Percentiles rank a stretch among this genome's conserved stretches.
Evolutionary conservation across 1,284 basidiomycete genomes (phyloP).

Genomic region (Cryptococcus sp.): DNA sequence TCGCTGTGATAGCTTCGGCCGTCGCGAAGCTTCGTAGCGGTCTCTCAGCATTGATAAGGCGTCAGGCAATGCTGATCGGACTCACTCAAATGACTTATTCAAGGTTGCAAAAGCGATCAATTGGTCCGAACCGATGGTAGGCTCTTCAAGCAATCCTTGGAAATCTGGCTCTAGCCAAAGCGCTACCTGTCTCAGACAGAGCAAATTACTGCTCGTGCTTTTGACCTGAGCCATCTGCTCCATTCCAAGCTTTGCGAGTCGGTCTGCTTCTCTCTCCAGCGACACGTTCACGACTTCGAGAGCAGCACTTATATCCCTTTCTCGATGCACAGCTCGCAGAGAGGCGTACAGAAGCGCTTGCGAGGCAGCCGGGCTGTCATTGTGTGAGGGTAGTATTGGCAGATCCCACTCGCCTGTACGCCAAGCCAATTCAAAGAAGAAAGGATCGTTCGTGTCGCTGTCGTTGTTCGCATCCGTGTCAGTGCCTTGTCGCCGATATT

Average conservation of each 20-base stretch:
- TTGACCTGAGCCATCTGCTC: constrained; percentile 77
- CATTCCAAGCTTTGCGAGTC: constrained; percentile 66
- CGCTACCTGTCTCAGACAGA: constrained; percentile 73
- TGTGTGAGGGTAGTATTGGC: constrained; percentile 57
- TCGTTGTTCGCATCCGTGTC: background rate
- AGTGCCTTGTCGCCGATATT: constrained; percentile 1
- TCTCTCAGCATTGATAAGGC: constrained; percentile 1
- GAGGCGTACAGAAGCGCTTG: constrained; percentile 73
- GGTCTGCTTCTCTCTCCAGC: constrained; percentile 64
- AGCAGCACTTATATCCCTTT: constrained; percentile 61
- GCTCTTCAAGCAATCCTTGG: constrained; percentile 33
- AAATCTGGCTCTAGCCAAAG: constrained; percentile 32
- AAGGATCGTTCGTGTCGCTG: constrained; percentile 55
- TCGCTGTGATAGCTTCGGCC: constrained; percentile 76
- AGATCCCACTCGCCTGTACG: constrained; percentile 89
- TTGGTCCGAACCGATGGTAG: constrained; percentile 47
- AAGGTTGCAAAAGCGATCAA: constrained; percentile 56
- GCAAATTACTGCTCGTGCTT: constrained; percentile 65
- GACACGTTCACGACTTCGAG: constrained; percentile 59
- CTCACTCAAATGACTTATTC: constrained; percentile 21
- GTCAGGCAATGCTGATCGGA: constrained; percentile 3
- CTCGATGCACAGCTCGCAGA: constrained; percentile 73
- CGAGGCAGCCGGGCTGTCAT: constrained; percentile 46
- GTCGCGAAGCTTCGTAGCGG: constrained; percentile 65
- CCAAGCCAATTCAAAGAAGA: constrained; percentile 82